Percentiles rank a stretch among this genome's conserved stretches.
Evolutionary conservation across 768 basidiomycete species (phyloP).

Genomic region (Suillus subluteus): DNA sequence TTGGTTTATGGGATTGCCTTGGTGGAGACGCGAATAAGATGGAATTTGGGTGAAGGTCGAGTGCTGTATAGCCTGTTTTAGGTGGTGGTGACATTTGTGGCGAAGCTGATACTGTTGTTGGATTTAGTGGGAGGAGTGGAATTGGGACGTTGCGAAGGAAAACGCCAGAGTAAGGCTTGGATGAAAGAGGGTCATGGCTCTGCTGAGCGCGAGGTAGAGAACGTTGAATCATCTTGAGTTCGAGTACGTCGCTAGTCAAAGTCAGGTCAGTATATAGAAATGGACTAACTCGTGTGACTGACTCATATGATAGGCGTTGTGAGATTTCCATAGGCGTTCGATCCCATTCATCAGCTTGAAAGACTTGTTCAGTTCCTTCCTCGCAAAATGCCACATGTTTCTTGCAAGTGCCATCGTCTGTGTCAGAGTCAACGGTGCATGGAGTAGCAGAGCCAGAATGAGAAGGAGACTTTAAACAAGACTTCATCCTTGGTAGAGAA

Average conservation of each 20-base stretch:
- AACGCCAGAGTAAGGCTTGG: constrained; percentile 43
- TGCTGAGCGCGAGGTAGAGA: constrained; percentile 63
- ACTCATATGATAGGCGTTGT: constrained; percentile 67
- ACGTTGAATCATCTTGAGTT: constrained; percentile 70
- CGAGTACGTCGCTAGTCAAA: constrained; percentile 35
- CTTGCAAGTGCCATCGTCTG: constrained; percentile 13
- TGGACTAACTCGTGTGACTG: constrained; percentile 35
- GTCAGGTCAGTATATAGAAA: background rate
- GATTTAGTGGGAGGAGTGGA: constrained; percentile 59
- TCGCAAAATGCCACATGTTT: constrained; percentile 70
- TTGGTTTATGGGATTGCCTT: background rate
- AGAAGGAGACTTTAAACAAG: constrained; percentile 22
- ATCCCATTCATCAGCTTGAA: constrained; percentile 79
- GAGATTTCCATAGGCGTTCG: constrained; percentile 71
- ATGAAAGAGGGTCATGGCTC: constrained; percentile 45
- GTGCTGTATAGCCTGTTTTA: background rate
- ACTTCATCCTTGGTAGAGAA: constrained; percentile 18
- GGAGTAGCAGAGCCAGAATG: constrained; percentile 17
- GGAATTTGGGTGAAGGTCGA: constrained; percentile 7
- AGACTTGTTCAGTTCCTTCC: constrained; percentile 58
- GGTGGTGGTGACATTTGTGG: background rate
- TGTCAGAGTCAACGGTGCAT: background rate
- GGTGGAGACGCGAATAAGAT: background rate
- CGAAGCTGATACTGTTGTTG: constrained; percentile 17
- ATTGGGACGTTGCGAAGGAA: constrained; percentile 62